Conservation (phyloP, 2,329 filamentous ascomycete species). For the Aspergillus ochraceus region DNA sequence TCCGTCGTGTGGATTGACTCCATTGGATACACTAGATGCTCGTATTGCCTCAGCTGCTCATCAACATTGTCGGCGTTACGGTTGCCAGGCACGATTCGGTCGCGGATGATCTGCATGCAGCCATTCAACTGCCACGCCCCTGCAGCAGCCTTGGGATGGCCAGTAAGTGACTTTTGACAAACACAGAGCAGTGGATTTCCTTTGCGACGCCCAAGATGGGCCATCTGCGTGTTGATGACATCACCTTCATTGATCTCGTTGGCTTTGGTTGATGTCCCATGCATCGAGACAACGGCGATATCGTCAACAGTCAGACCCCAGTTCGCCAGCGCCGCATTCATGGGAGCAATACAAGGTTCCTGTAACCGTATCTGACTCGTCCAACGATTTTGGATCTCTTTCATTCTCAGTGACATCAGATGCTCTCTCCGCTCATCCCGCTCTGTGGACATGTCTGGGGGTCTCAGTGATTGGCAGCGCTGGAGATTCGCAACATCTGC, state of each 20-base stretch:
- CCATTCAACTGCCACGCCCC: slow-evolving; percentile 99
- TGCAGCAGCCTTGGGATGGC: slow-evolving; percentile 95
- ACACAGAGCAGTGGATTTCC: slow-evolving; percentile 86
- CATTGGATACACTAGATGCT: slow-evolving; percentile 37
- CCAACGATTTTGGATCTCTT: slow-evolving; percentile 78
- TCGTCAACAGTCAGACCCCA: slow-evolving; percentile 97
- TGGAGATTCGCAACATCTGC: slow-evolving; percentile 88
- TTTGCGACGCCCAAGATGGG: slow-evolving; percentile 88
- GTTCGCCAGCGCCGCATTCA: slow-evolving; percentile 88
- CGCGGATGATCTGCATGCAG: slow-evolving; percentile 88
- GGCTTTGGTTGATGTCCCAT: slow-evolving; percentile 93
- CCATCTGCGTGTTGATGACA: slow-evolving; percentile 89
- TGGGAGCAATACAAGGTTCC: slow-evolving; percentile 82
- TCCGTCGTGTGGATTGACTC: slow-evolving; percentile 20
- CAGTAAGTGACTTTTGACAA: slow-evolving; percentile 97
- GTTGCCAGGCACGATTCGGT: slow-evolving; percentile 88
- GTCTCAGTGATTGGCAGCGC: slow-evolving; percentile 28
- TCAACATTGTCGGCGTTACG: slow-evolving; percentile 96
- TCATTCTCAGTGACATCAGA: slow-evolving; percentile 65
- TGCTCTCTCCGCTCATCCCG: background rate
- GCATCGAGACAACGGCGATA: slow-evolving; percentile 89
- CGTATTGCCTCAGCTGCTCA: slow-evolving; percentile 23
- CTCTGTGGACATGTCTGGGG: background rate
- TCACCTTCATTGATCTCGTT: slow-evolving; percentile 99
- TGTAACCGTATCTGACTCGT: slow-evolving; percentile 98